These are phyloP conservation scores for Prunus yedoensis DNA, from an alignment of 331 rosid genomes.

Conservation along the genomic window DNA sequence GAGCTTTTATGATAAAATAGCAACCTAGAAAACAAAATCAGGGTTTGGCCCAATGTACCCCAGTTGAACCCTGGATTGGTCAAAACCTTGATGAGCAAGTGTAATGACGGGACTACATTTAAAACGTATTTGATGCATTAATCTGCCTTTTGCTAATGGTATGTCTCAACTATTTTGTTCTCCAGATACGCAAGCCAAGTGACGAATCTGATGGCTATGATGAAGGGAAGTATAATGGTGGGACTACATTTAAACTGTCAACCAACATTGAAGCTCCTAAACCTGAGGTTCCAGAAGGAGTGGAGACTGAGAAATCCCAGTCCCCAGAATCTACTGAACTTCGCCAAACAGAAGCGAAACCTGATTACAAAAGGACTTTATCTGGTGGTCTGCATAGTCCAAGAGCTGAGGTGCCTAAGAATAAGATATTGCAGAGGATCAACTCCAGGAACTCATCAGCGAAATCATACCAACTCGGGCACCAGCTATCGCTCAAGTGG, in stretches of 20 bases:
- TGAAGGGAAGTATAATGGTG: constrained; percentile 29
- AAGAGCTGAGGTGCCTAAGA: constrained; percentile 69
- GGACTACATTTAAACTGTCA: constrained; percentile 10
- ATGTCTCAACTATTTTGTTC: constrained; percentile 4
- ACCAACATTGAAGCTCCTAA: constrained; percentile 18
- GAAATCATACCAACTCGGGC: constrained; percentile 81
- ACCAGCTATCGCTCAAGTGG: constrained; percentile 74
- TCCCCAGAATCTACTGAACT: constrained; percentile 30
- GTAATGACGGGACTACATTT: no score
- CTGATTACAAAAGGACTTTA: constrained; percentile 61
- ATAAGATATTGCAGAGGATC: constrained; percentile 73
- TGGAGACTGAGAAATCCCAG: constrained; percentile 38
- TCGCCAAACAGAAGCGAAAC: constrained; percentile 18
- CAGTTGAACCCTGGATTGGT: background rate
- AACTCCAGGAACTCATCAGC: constrained; percentile 75
- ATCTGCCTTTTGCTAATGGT: constrained; percentile 11
- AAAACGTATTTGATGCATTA: background rate
- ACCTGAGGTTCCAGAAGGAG: constrained; percentile 27
- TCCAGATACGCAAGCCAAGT: constrained; percentile 54
- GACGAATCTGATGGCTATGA: constrained; percentile 58
- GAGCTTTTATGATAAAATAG: constrained; percentile 4
- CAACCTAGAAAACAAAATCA: background rate
- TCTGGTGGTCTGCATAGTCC: constrained; percentile 98
- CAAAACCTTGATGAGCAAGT: background rate
- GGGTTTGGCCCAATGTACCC: background rate